Evolutionary conservation across 2,329 filamentous ascomycete genomes (phyloP).

Genomic region (Emergomyces pasteurianus): DNA sequence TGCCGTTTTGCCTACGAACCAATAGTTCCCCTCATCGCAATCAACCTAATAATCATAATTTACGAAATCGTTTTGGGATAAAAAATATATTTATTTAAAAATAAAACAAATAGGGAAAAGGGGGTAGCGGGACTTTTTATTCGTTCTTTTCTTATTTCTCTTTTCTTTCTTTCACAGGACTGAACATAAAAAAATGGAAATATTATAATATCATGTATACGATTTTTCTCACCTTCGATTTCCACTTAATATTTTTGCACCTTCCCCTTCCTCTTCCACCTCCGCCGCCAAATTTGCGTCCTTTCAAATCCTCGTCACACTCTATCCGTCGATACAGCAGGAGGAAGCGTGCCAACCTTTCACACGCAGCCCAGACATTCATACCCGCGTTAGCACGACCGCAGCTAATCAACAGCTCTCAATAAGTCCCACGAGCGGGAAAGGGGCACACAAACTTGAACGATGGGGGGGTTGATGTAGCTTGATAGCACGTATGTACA

Average conservation of each 20-base stretch:
- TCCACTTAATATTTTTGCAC: neutral
- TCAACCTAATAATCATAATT: constrained; percentile 71
- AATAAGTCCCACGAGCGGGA: no score
- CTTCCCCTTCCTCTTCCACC: no score
- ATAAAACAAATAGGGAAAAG: neutral
- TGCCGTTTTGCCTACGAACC: neutral
- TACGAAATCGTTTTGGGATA: constrained; percentile 70
- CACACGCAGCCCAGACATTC: neutral
- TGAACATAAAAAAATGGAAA: neutral
- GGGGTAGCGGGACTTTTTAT: neutral
- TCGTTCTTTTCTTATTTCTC: no score
- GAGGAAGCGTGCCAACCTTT: neutral
- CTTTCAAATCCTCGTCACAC: neutral
- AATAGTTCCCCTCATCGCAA: constrained; percentile 68
- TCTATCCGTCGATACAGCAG: neutral
- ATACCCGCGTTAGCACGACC: neutral
- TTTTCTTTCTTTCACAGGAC: neutral
- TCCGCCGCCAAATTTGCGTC: neutral
- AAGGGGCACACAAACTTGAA: no score
- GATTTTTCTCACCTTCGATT: neutral
- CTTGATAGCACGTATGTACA: no score
- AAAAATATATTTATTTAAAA: constrained; percentile 15
- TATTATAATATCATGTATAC: neutral
- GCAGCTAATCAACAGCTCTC: neutral
- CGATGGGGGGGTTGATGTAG: neutral